Percentiles rank a stretch among this genome's conserved stretches.
phyloP scores from a whole-genome alignment of 495 filamentous ascomycete genomes.

The Neurospora africana region DNA sequence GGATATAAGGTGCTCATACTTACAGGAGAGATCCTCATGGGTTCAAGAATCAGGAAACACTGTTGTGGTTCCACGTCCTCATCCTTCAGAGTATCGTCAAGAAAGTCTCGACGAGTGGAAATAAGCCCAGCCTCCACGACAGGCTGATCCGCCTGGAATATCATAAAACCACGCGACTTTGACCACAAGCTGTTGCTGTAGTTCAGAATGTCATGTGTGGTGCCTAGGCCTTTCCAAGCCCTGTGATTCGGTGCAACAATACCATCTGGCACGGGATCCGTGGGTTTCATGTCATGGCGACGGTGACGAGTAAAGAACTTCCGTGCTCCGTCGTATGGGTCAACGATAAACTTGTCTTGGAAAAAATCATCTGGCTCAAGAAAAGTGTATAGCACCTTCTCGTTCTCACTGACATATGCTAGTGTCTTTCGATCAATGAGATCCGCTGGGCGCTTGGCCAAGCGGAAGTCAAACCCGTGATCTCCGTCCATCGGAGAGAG shows the following conservation, averaged over 20 bases:
- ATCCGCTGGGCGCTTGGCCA: conserved; percentile 11
- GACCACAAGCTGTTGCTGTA: conserved; percentile 35
- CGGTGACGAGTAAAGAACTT: conserved; percentile 43
- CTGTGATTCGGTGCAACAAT: conserved; percentile 17
- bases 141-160: conserved; percentile 54
- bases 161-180: conserved; percentile 14
- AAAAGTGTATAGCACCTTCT: conserved; percentile 39
- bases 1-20: conserved; percentile 19
- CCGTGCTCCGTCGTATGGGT: conserved; percentile 62
- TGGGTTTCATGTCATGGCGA: conserved; percentile 33
- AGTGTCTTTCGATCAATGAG: conserved; percentile 62
- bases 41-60: conserved; percentile 41
- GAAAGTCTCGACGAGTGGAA: conserved; percentile 66
- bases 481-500: conserved; percentile 50
- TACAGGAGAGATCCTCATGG: conserved; percentile 63
- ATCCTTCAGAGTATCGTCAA: conserved; percentile 46
- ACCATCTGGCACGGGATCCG: conserved; percentile 28
- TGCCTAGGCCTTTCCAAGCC: conserved; percentile 13
- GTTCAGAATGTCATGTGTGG: conserved; percentile 27
- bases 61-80: conserved; percentile 23
- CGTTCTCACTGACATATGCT: conserved; percentile 37
- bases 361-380: conserved; percentile 48
- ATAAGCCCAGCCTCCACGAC: conserved; percentile 67
- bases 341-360: conserved; percentile 55
- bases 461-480: conserved; percentile 19